Evolutionary conservation across 108 stramenopile species (phyloP), one percentile per base, ranked within the genome.

Genomic region (Skeletonema tropicum): DNA sequence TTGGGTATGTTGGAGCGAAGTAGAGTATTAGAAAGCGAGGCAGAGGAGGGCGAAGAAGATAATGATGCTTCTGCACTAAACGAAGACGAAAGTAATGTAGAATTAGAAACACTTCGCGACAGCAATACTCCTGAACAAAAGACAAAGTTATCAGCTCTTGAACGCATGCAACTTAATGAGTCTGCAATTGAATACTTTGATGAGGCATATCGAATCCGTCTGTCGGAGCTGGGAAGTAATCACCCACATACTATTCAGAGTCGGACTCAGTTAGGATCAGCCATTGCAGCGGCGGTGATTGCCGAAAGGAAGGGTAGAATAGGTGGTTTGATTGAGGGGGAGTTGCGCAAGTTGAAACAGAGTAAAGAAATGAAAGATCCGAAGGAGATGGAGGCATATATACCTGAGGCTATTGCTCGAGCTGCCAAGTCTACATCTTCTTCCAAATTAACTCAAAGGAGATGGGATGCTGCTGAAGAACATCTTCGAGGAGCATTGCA

Each of bases 391-490:
- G 71, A 83, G 35, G 69, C 64, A 13, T 60, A 80, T 29, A 73
- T 69, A 21, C 65, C 70, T 17, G 78, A 68, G 64, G 83, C 74
- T n/a, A 41, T 80, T 31, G 79, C 79, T 33, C 60, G 62, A 23
- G 79, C 79, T 32, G 25, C 64, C 0, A 64, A 46, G 19, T 58
- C 52, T 35, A 29, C 55, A 25, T 45, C 42, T n/a, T 49, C 67
- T 10, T 84, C 79, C 68, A 82, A 68, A 35, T 73, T 90, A 46
- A 90, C 88, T 14, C 59, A 76, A 41, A 68, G 86, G 59, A 75
- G 82, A 52, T 93, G 92, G 94, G 88, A 90, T 36, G 89, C 86
- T 32, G 92, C 92, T 14, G 91, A 95, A 76, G 81, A 88, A 8
- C 94, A 95, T 83, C 79, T 95, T 60, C 57, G 91, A 52, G 77